Base-by-base conservation (phyloP, 192 early-diverging fungal genomes). In the Backusella mclennaniae region DNA sequence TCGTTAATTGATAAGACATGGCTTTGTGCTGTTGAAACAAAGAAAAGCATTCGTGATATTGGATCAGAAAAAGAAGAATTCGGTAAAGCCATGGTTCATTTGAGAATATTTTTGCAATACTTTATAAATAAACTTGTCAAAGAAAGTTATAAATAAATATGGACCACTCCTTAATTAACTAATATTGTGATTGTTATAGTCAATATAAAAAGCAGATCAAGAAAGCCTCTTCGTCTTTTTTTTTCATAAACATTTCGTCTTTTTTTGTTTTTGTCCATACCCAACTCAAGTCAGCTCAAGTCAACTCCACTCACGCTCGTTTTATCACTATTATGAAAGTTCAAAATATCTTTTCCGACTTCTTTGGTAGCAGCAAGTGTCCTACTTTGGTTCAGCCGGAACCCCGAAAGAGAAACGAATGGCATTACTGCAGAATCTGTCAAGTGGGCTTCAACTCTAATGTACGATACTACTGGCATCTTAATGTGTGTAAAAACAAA, bases 391-490 rank as follows among this genome's bases (percentile, higher is more conserved):
- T 39, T 17, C 7, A 38, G 4, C 67, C 31, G 6, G 31, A 69
- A 38, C 17, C 2, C 6, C 17, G 15, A n/a, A 69, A 21, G n/a
- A 23, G 2, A 7, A 35, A 66, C 42, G 6, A 66, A 21, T 75
- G 73, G 73, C 38, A 42, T 21, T 42, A 66, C 36, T 75, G 73
- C 39, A n/a, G 14, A 8, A 7, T 42, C 0, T 75, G 73, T 44
- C 26, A 35, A 2, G 59, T 75, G 23, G 56, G 36, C 26, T 75
- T 75, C 66, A 39, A 21, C 42, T 44, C 73, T 31, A 63, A 46
- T 17, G 35, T 67, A 33, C 23, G 73, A 29, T 66, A 75, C 29
- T 11, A 41, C 33, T 75, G 73, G 73, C 73, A 75, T 42, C 35
- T 66, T 14, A n/a, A 35, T 15, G 2, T 75, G 4, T 75, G 73